Evolutionary conservation across 1,284 basidiomycete species (phyloP).

Genomic region (Ceratobasidium sp.): DNA sequence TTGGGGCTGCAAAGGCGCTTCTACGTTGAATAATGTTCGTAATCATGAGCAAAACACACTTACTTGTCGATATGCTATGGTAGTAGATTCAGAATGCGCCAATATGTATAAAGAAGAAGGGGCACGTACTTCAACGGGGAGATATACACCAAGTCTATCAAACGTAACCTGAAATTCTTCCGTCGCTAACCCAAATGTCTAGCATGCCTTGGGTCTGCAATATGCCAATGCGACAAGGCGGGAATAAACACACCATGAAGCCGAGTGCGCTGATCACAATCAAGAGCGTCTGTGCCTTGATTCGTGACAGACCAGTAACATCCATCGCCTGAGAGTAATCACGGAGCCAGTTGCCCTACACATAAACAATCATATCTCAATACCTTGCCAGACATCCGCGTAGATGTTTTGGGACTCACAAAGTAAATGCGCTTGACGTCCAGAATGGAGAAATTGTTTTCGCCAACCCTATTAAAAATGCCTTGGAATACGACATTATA

Average conservation of each 20-base stretch:
- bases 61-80: slow-evolving; percentile 17
- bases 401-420: slow-evolving; percentile 61
- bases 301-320: slow-evolving; percentile 63
- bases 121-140: slow-evolving; percentile 61
- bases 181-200: slow-evolving; percentile 76
- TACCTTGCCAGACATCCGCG: too few species aligned
- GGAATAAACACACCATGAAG: slow-evolving; percentile 65
- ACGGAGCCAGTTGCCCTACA: slow-evolving; percentile 70
- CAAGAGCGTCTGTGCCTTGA: slow-evolving; percentile 73
- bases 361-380: background rate
- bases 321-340: slow-evolving; percentile 77
- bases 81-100: background rate
- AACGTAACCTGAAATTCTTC: slow-evolving; percentile 83
- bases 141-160: slow-evolving; percentile 84
- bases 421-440: slow-evolving; percentile 74
- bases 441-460: slow-evolving; percentile 65
- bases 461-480: slow-evolving; percentile 56
- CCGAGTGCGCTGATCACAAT: slow-evolving; percentile 77
- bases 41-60: background rate
- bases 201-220: too few species aligned
- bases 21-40: background rate
- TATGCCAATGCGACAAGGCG: too few species aligned
- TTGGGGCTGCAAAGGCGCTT: slow-evolving; percentile 51
- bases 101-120: background rate
- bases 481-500: slow-evolving; percentile 64